Evolutionary conservation across 331 rosid species (phyloP), one percentile per base, ranked within the genome.

Genomic region (Spiraea crenata): DNA sequence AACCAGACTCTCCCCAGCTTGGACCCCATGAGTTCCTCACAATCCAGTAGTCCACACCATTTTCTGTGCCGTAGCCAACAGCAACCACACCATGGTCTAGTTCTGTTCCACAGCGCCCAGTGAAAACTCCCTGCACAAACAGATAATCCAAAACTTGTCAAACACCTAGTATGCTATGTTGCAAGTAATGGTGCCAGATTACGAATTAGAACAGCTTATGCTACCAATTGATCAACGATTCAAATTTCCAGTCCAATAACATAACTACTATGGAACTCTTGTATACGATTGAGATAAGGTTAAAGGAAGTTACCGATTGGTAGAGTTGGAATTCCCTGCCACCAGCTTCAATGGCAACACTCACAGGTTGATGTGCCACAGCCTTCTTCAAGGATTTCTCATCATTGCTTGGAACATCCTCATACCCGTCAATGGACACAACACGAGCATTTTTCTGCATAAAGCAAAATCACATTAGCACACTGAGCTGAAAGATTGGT

Each of bases 341-440:
- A 42, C 96, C 97, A 55, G 97, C 97, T 85, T 93, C 99, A 80
- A 91, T 87, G 78, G 99, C 99, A 68, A 91, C 92, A 46, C 92
- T 87, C 73, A 91, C 70, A 0, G 97, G 96, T 80, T 93, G 96
- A 72, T 79, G 39, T 51, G 97, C 85, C 74, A 87, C 81, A 4
- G 99, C 97, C 71, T 87, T 91, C 83, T 59, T 84, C 82, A 93
- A 79, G 19, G 96, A 66, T 12, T 67, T 80, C 82, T 93, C 97
- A 77, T 93, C 91, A 44, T 91, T 91, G 69, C 47, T 46, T 1
- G 96, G 99, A 11, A 91, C 86, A 72, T 89, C 92, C 80, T 93
- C 97, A 58, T 80, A 87, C 40, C 89, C 89, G 72, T 87, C 88
- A 38, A 93, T 91, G 48, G 84, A 61, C 17, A 90, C 97, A 37